phyloP scores from a whole-genome alignment of 164 flowering plant species.

The Stephania yunnanensis region DNA sequence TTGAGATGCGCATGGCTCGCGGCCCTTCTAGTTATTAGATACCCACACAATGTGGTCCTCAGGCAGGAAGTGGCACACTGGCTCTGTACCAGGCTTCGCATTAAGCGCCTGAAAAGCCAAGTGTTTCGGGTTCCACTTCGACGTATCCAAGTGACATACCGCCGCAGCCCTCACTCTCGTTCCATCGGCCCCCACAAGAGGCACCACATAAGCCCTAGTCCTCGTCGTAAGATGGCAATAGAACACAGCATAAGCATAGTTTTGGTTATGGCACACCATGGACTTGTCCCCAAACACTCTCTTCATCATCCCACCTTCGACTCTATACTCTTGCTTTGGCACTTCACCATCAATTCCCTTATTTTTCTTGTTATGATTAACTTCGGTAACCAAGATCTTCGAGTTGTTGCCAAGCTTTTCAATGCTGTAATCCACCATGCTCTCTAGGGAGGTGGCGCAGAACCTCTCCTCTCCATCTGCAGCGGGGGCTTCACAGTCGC shows the following conservation, averaged over 20 bases:
- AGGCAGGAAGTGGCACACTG: conserved; percentile 35
- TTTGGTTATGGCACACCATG: conserved; percentile 25
- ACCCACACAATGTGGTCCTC: conserved; percentile 28
- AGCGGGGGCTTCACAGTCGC: conserved; percentile 25
- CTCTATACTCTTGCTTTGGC: conserved; percentile 16
- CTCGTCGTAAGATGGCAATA: conserved; percentile 23
- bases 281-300: conserved; percentile 15
- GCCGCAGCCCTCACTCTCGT: conserved; percentile 23
- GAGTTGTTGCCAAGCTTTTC: conserved; percentile 24
- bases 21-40: conserved; percentile 4
- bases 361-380: background rate
- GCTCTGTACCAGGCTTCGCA: conserved; percentile 35
- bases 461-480: conserved; percentile 21
- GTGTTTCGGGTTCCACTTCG: conserved; percentile 31
- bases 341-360: too few relatives aligned
- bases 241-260: conserved; percentile 29
- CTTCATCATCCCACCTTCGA: conserved; percentile 8
- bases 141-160: conserved; percentile 26
- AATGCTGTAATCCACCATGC: conserved; percentile 30
- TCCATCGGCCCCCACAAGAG: conserved; percentile 27
- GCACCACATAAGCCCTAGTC: conserved; percentile 23
- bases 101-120: conserved; percentile 31
- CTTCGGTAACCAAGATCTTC: conserved; percentile 9
- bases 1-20: too few relatives aligned
- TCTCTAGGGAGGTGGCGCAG: conserved; percentile 34